Base-by-base conservation (phyloP, 306 rosid species). In the Pachyrhizus erosus region DNA sequence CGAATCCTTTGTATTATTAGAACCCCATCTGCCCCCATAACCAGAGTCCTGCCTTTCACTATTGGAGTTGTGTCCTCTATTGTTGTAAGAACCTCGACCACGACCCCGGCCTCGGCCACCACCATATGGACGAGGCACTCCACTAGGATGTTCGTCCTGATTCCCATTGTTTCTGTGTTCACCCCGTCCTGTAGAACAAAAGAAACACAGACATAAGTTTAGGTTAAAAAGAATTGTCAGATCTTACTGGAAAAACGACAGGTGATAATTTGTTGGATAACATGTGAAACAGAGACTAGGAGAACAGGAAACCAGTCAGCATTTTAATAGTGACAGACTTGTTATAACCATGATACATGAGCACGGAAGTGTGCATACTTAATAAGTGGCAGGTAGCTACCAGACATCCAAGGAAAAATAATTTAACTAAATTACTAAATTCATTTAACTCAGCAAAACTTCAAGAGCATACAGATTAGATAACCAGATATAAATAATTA, bases 81-180 rank as follows among this genome's bases (percentile, higher is more conserved):
- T 82, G 78, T 75, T 69, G 15, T 73, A 86, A 12, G 96, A 85
- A 76, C 97, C 98, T 71, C 97, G 90, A 18, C 94, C 96, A 20
- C 97, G 91, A 23, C 94, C 96, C 20, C 89, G 94, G 0, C 94
- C 96, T 3, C 86, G 73, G 2, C 88, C 86, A n/a, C 90, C 86
- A 18, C 97, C 92, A 29, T 89, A 85, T 27, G 99, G 97, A 76
- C 94, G 93, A 61, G 99, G 99, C 52, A 89, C 83, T 79, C 99
- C 98, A 72, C 99, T 96, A 11, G 99, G 97, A 85, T 91, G 98
- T 64, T 86, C 97, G 76, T 89, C 92, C 10, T 86, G 88, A 83
- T 89, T 85, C 69, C 89, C 88, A 62, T 84, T 88, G 82, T 83
- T 89, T 83, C 96, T 86, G 73, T 86, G 84, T 55, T 93, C 95